These are phyloP conservation scores for Saposhnikovia divaricata DNA, from an alignment of 129 eudicot species.

Conservation along the genomic window DNA sequence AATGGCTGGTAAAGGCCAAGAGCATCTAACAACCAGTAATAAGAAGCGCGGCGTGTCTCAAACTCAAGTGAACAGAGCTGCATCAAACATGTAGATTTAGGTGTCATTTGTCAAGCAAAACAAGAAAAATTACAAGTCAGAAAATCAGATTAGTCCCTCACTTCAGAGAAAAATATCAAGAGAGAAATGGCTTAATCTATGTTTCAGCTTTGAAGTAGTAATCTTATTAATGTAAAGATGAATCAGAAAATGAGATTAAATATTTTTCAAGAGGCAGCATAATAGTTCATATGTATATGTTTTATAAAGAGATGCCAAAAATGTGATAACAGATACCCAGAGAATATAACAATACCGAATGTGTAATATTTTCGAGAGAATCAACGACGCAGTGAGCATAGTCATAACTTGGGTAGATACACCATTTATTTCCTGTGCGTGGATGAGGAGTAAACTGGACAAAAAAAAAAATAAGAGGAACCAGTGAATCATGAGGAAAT, in stretches of 20 bases:
- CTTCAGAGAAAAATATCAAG: not conserved
- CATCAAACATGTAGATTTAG: conserved; percentile 12
- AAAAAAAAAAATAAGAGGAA: not conserved
- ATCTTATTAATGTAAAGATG: not conserved
- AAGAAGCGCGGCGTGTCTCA: conserved; percentile 93
- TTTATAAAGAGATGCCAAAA: not conserved
- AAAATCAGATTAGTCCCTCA: not conserved
- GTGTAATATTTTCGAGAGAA: conserved; percentile 91
- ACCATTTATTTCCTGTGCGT: conserved; percentile 96
- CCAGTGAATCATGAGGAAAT: conserved; percentile 6
- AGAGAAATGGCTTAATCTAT: not conserved
- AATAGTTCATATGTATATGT: not conserved
- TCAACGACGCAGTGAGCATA: conserved; percentile 93
- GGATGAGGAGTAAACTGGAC: conserved; percentile 91
- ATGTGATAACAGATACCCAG: not conserved
- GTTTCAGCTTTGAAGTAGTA: not conserved
- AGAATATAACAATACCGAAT: conserved; percentile 52
- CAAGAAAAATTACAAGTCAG: not conserved
- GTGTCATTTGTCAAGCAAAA: not conserved
- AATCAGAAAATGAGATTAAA: not conserved
- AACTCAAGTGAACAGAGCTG: conserved; percentile 96
- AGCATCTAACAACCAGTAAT: conserved; percentile 86
- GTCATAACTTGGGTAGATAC: conserved; percentile 96
- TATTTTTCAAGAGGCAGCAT: not conserved
- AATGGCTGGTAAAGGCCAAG: conserved; percentile 81